A percentile compares a stretch with the other conserved stretches of the same genome.
phyloP scores from a whole-genome alignment of 2,329 filamentous ascomycete genomes.

The Aspergillus brunneoviolaceus region DNA sequence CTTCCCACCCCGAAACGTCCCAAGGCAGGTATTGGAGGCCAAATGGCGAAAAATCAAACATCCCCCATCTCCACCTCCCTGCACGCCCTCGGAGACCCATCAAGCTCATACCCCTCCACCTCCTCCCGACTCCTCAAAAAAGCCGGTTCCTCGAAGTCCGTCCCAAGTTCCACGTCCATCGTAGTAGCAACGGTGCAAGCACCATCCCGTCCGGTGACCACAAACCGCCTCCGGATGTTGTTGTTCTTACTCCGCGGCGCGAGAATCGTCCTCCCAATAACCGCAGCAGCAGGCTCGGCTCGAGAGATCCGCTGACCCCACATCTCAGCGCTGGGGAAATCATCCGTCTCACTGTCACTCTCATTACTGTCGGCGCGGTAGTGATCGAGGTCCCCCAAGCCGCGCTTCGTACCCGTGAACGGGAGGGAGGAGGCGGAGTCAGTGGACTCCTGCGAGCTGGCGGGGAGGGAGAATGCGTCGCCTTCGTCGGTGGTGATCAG shows the following conservation, averaged over 20 bases:
- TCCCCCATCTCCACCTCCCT: slow-evolving; percentile 36
- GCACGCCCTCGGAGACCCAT: slow-evolving; percentile 6
- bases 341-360: background rate
- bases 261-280: slow-evolving; percentile 30
- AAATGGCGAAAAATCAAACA: slow-evolving; percentile 17
- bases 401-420: slow-evolving; percentile 39
- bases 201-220: too few relatives aligned
- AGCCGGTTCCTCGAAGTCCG: slow-evolving; percentile 48
- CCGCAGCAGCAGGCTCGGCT: too few relatives aligned
- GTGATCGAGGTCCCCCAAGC: slow-evolving; percentile 37
- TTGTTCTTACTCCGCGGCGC: slow-evolving; percentile 33
- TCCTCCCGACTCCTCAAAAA: slow-evolving; percentile 47
- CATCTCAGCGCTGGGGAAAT: slow-evolving; percentile 19
- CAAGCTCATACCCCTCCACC: slow-evolving; percentile 24
- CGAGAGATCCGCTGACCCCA: too few relatives aligned
- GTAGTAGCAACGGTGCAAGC: background rate
- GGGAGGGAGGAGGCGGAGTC: slow-evolving; percentile 7
- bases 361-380: slow-evolving; percentile 37
- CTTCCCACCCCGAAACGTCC: too few relatives aligned
- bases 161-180: slow-evolving; percentile 30
- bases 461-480: slow-evolving; percentile 40
- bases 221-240: slow-evolving; percentile 28
- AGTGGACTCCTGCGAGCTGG: slow-evolving; percentile 42
- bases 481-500: slow-evolving; percentile 34
- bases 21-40: background rate